Base-by-base conservation (phyloP, 768 basidiomycete species). In the Chlorophyllum brunneum region DNA sequence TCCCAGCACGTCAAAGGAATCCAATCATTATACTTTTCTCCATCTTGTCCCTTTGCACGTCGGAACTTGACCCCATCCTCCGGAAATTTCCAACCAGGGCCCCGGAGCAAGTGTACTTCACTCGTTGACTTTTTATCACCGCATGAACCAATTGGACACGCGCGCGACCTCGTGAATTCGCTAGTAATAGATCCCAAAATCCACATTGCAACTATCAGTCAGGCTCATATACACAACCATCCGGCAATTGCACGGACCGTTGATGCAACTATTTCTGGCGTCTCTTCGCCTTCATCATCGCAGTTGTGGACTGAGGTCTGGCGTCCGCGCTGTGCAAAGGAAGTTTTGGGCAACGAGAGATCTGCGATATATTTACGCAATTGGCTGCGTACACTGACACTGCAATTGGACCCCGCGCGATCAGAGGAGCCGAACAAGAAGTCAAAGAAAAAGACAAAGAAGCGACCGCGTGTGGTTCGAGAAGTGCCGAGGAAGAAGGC, bases 301-400 rank as follows among this genome's bases (percentile, higher is more conserved):
- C 75, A 80, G 34, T 66, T 78, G 10, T 95, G 92, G 91, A 68
- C 77, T 16, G 81, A 85, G 40, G 85, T 79, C 59, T 94, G 87
- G 80, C 81, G 80, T 16, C 93, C 93, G 22, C 76, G 75, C 47
- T 70, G 76, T 36, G 90, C 91, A 10, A 76, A 78, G 20, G 81
- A 94, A 55, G 82, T 93, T 3, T 72, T 95, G 1, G 90, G 90
- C 5, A 94, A 93, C 61, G 83, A 89, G 63, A 63, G 67, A 7
- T 79, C 80, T 43, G 86, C 92, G 0, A 59, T 73, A 23, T 89
- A 85, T 65, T 71, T 95, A 49, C 80, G 86, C 33, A 80, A 87
- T 45, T 95, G 92, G 92, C 73, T 95, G 42, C 67, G 67, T 22
- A 82, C 86, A n/a, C 76, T 90, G 10, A 79, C 81, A 56, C 59